Conservation (phyloP, 768 basidiomycete species). For the Hericium coralloides region DNA sequence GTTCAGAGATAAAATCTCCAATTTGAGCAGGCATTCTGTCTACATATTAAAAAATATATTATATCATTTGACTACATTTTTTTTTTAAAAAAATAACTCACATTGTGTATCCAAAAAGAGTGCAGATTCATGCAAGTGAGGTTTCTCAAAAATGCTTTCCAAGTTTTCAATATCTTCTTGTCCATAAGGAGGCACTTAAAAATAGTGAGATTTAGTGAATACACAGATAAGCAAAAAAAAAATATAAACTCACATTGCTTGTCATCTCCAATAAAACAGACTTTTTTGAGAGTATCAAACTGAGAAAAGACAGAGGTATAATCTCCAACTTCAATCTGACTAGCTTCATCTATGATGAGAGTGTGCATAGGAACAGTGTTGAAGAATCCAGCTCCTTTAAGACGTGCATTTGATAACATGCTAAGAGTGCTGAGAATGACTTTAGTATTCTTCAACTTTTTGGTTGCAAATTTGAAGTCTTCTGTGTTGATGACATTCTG, state of each 20-base stretch:
- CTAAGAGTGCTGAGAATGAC: conserved; percentile 70
- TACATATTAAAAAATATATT: conserved; percentile 21
- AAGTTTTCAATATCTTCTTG: conserved; percentile 57
- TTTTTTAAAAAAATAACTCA: conserved; percentile 24
- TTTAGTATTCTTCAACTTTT: conserved; percentile 23
- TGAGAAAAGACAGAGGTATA: conserved; percentile 22
- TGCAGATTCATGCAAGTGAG: conserved; percentile 40
- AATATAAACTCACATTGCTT: conserved; percentile 27
- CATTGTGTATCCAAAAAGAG: conserved; percentile 70
- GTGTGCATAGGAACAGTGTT: conserved; percentile 19
- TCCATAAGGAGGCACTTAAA: conserved; percentile 71
- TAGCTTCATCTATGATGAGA: conserved; percentile 29
- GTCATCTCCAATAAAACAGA: conserved; percentile 34
- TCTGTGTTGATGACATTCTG: conserved; percentile 44
- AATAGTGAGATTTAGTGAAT: background rate
- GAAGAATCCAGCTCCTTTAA: conserved; percentile 16
- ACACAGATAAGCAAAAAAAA: background rate
- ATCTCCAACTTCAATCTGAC: conserved; percentile 20
- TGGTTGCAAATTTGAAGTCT: conserved; percentile 17
- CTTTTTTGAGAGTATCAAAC: conserved; percentile 22
- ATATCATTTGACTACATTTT: background rate
- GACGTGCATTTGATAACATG: conserved; percentile 49
- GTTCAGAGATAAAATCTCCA: conserved; percentile 60
- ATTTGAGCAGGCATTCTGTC: conserved; percentile 83
- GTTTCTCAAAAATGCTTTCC: conserved; percentile 72